A percentile compares a stretch with the other conserved stretches of the same genome.
phyloP scores from a whole-genome alignment of 2,329 filamentous ascomycete species.

The Botrytis hyacinthi region DNA sequence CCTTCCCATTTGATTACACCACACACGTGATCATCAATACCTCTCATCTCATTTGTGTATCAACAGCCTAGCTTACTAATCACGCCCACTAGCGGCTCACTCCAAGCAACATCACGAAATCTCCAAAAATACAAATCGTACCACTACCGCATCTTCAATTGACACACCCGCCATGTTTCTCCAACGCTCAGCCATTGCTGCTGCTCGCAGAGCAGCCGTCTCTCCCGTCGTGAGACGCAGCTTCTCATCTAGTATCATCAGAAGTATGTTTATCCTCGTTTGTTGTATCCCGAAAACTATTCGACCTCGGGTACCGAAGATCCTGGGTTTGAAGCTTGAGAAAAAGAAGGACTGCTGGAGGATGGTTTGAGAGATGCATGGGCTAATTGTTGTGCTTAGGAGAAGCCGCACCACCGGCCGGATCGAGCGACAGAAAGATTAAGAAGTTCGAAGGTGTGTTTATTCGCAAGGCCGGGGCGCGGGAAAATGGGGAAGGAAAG shows the following conservation, averaged over 20 bases:
- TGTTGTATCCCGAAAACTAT: constrained; percentile 25
- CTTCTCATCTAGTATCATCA: constrained; percentile 59
- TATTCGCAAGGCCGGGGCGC: neutral
- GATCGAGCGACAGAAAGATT: constrained; percentile 32
- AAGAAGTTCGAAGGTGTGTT: constrained; percentile 39
- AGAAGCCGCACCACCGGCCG: constrained; percentile 31
- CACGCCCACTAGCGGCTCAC: constrained; percentile 10
- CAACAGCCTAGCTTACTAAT: constrained; percentile 7
- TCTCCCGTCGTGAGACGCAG: constrained; percentile 54
- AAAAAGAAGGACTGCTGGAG: neutral
- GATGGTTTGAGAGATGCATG: neutral
- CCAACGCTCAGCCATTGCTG: constrained; percentile 60
- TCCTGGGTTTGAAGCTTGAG: neutral
- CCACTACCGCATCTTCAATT: constrained; percentile 21
- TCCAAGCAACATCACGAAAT: constrained; percentile 19
- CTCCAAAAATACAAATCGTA: constrained; percentile 20
- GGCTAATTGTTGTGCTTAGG: constrained; percentile 25
- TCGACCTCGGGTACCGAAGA: constrained; percentile 23
- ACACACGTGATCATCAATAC: neutral
- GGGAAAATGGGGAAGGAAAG: neutral
- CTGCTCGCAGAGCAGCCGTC: constrained; percentile 58
- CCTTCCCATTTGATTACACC: neutral
- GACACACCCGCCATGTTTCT: constrained; percentile 54
- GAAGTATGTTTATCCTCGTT: constrained; percentile 50
- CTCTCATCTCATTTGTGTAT: neutral